Evolutionary conservation across 257 asterid species (phyloP), one percentile per base, ranked within the genome.

Genomic region (Ligustrum vulgare): DNA sequence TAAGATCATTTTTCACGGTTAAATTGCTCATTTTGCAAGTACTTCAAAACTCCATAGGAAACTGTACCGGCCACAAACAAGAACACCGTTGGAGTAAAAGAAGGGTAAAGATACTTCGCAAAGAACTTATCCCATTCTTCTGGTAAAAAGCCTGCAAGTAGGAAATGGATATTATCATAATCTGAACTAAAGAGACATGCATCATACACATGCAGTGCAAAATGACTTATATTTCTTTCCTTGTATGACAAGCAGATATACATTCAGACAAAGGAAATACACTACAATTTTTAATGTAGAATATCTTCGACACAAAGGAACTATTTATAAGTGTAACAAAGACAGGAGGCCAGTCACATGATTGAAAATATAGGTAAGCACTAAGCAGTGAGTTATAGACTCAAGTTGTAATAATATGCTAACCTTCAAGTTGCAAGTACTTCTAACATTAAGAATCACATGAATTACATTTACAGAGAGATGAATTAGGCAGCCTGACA

Each of bases 11-110:
- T 79, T 77, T 84, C 76, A 32, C 35, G 78, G 16, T 77, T 84
- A 4, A 84, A 67, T 23, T 82, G 77, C 72, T 90, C 95, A 49
- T 91, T 92, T 88, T 92, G 91, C 80, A 91, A 80, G 90, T 89
- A 92, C 87, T 94, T 92, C 72, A 79, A 75, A 75, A 93, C 96
- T 67, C 99, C 99, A 56, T 88, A 95, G 34, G 70, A 75, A 20
- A 83, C 89, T n/a, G 99, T 89, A 73, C 99, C 98, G 35, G 92
- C 96, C 43, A 95, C 85, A 69, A 95, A 95, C 83, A 91, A 80
- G 88, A 85, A 83, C 58, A 95, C 97, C 0, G 98, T 89, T n/a
- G 97, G 98, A 76, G 99, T 95, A 82, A 95, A 93, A 56, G 92
- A 82, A 8, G 99, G 98, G 85, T 93, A 91, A 25, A 95, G 81